Base-by-base conservation (phyloP, 2,329 filamentous ascomycete genomes). In the Sordariomycetes sp. region DNA sequence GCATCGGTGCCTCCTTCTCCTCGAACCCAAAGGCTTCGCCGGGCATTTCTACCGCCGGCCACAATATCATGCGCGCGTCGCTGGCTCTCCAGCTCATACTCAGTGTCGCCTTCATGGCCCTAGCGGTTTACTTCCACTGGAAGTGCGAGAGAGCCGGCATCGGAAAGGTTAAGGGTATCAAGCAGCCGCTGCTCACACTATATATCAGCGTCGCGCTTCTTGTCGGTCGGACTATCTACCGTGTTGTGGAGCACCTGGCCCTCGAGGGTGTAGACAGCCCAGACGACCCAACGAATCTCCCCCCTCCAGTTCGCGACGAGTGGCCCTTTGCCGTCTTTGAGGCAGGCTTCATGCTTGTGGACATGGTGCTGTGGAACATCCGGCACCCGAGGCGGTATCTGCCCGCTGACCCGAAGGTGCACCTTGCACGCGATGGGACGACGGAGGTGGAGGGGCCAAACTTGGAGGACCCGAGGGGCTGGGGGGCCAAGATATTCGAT, bases 141-240 rank as follows among this genome's bases (percentile, higher is more conserved):
- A 69, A 72, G 8, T 74, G 69, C 59, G 22, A 22, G 37, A 60
- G 53, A n/a, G 57, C 60, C 14, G 56, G 60, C 8, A 53, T 67
- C 46, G 46, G 46, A 12, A n/a, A n/a, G 59, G 48, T 28, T 7
- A 51, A 22, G 14, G 35, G 18, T 18, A 28, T 40, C 46, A 20
- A 20, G 7, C 40, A 50, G 28, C 14, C 46, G 2, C 28, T 53
- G 4, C 2, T 57, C 11, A 67, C 71, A 0, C 67, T 75, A 0
- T 76, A 74, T 60, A 62, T 66, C 24, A 71, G 68, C 0, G 63
- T 75, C 0, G 52, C 62, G 8, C 68, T 72, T 60, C 73, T 75
- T 25, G 67, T 69, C 0, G 64, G 73, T 18, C 76, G 80, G 18
- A 83, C 83, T 60, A 71, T 81, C 58, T 84, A 77, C 66, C 76